Evolutionary conservation across 179 eudicot species (phyloP).

Genomic region (Gypsophila paniculata): DNA sequence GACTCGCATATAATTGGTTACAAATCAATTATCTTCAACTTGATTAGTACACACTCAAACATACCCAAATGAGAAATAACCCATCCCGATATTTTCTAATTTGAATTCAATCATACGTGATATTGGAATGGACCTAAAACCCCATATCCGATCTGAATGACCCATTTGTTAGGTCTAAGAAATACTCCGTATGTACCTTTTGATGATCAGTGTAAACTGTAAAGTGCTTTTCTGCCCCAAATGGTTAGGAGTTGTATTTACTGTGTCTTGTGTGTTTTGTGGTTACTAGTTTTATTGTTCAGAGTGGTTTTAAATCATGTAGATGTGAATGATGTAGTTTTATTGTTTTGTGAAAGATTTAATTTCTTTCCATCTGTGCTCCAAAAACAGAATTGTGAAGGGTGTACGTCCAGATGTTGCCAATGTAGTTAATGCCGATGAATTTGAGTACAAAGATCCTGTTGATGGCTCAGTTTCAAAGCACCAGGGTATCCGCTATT

Average conservation of each 20-base stretch:
- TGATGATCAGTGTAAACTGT: no score
- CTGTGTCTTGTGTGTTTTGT: not conserved
- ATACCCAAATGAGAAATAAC: no score
- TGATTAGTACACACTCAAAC: no score
- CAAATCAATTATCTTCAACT: no score
- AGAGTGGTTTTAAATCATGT: not conserved
- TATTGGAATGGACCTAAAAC: no score
- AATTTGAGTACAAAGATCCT: slow-evolving; percentile 93
- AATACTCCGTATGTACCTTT: not conserved
- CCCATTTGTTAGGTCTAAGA: not conserved
- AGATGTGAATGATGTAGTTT: not conserved
- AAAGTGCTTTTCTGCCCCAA: not conserved
- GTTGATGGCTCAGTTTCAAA: slow-evolving; percentile 94
- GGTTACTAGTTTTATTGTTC: not conserved
- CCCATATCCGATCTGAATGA: no score
- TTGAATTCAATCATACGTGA: no score
- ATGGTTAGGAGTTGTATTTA: not conserved
- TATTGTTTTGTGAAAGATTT: not conserved
- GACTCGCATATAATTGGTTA: no score
- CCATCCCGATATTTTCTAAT: no score
- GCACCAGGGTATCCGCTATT: slow-evolving; percentile 94
- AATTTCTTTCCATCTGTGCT: not conserved
- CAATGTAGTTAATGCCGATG: slow-evolving; percentile 67
- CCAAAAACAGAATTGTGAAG: slow-evolving; percentile 56
- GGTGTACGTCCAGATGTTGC: slow-evolving; percentile 62